Evolutionary conservation across 2,329 filamentous ascomycete species (phyloP).

Genomic region (Phaeosphaeriaceae sp.): DNA sequence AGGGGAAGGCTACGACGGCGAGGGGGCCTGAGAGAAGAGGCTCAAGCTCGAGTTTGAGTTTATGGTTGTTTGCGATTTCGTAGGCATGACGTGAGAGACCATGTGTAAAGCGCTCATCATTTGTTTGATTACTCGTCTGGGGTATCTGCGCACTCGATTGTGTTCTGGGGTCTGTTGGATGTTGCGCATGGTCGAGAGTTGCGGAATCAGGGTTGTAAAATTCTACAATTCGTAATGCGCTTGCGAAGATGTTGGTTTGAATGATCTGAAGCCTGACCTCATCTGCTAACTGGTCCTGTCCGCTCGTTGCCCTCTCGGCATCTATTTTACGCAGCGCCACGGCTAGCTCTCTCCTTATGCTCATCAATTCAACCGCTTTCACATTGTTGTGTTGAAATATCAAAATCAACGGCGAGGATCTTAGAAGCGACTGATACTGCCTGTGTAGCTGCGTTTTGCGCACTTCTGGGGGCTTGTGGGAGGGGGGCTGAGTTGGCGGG

Average conservation of each 20-base stretch:
- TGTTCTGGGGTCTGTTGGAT: slow-evolving; percentile 41
- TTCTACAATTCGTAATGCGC: slow-evolving; percentile 84
- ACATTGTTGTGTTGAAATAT: slow-evolving; percentile 85
- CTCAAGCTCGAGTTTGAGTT: slow-evolving; percentile 67
- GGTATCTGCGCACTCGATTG: slow-evolving; percentile 43
- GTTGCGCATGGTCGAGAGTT: slow-evolving; percentile 25
- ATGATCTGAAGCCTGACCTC: slow-evolving; percentile 80
- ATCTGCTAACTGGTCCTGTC: slow-evolving; percentile 58
- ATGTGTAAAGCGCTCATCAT: slow-evolving; percentile 65
- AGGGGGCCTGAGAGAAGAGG: slow-evolving; percentile 83
- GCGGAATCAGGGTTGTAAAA: slow-evolving; percentile 63
- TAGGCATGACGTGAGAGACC: slow-evolving; percentile 65
- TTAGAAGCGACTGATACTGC: slow-evolving; percentile 85
- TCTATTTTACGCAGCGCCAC: slow-evolving; percentile 69
- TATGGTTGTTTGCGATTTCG: slow-evolving; percentile 56
- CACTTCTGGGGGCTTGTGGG: slow-evolving; percentile 82
- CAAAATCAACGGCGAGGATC: slow-evolving; percentile 82
- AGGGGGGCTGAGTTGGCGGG: slow-evolving; percentile 78
- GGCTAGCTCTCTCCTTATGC: slow-evolving; percentile 72
- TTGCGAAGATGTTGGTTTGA: slow-evolving; percentile 86
- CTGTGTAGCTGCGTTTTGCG: slow-evolving; percentile 89
- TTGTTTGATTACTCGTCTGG: slow-evolving; percentile 33
- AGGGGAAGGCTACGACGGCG: slow-evolving; percentile 79
- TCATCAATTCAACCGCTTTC: slow-evolving; percentile 75
- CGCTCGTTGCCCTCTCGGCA: slow-evolving; percentile 69